Conservation (phyloP, 108 stramenopile species). For the Nitzschia palea region DNA sequence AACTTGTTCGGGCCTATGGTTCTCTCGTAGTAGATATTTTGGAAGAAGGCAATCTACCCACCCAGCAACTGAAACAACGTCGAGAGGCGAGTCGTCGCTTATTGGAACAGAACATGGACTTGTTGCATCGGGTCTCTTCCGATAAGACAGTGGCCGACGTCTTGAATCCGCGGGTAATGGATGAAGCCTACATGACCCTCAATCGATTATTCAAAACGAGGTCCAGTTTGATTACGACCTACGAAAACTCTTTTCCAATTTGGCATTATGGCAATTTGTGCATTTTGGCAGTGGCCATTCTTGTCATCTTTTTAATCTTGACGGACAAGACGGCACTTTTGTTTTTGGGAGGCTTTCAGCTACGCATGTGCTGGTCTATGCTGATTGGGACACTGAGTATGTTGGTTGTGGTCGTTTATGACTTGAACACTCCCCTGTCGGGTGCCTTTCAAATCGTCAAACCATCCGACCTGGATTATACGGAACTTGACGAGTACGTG, state of each 20-base stretch:
- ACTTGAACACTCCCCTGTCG: conserved; percentile 28
- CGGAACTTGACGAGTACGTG: not conserved
- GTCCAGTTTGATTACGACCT: conserved; percentile 31
- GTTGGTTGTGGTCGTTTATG: conserved; percentile 48
- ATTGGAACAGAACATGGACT: not conserved
- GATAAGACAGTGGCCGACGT: not conserved
- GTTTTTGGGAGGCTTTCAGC: conserved; percentile 50
- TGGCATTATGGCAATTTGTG: conserved; percentile 56
- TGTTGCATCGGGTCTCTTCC: not conserved
- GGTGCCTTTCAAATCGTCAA: conserved; percentile 9
- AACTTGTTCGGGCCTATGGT: not conserved
- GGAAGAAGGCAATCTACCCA: conserved; percentile 5
- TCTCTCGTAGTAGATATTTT: not conserved
- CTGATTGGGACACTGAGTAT: conserved; percentile 51
- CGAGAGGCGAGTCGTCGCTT: not conserved
- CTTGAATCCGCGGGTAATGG: conserved; percentile 6
- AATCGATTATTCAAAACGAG: conserved; percentile 39
- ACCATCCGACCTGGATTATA: not conserved
- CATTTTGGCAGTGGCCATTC: conserved; percentile 44
- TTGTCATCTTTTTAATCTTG: conserved; percentile 53
- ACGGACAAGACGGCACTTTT: conserved; percentile 49
- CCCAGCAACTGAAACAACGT: conserved; percentile 14
- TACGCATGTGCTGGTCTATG: conserved; percentile 53
- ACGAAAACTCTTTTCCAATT: conserved; percentile 46
- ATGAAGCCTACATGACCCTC: conserved; percentile 41